These are phyloP conservation scores for Pestalotiopsis sp. DNA, from an alignment of 2,329 filamentous ascomycete genomes.

Conservation along the genomic window DNA sequence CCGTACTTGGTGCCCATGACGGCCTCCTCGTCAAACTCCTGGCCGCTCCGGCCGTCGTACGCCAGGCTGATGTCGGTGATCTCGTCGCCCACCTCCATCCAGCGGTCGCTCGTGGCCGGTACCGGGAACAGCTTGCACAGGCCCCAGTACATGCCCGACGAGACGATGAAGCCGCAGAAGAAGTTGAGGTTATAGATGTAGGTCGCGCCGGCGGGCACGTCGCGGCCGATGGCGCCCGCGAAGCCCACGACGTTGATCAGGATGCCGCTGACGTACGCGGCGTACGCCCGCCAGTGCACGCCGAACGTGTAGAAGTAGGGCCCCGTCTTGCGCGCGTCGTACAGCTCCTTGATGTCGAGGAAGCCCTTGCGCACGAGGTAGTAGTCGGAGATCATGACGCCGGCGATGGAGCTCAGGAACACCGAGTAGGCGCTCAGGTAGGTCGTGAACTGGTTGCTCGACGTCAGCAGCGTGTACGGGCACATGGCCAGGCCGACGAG, in stretches of 20 bases:
- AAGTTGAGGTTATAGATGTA: slow-evolving; percentile 94
- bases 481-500: slow-evolving; percentile 81
- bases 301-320: slow-evolving; percentile 78
- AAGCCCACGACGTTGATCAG: slow-evolving; percentile 92
- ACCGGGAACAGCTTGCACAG: slow-evolving; percentile 73
- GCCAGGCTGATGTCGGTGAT: slow-evolving; percentile 56
- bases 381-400: slow-evolving; percentile 89
- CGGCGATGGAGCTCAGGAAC: slow-evolving; percentile 90
- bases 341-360: slow-evolving; percentile 76
- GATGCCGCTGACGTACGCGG: slow-evolving; percentile 81
- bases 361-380: slow-evolving; percentile 84
- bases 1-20: slow-evolving; percentile 24
- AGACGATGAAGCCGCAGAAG: slow-evolving; percentile 80
- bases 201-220: slow-evolving; percentile 75
- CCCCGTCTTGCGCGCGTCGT: slow-evolving; percentile 66
- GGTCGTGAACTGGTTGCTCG: slow-evolving; percentile 82
- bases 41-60: slow-evolving; percentile 42
- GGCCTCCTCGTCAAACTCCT: slow-evolving; percentile 41
- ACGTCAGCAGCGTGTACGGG: slow-evolving; percentile 77
- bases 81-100: slow-evolving; percentile 51
- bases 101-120: slow-evolving; percentile 72
- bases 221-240: slow-evolving; percentile 72
- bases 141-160: slow-evolving; percentile 66
- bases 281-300: slow-evolving; percentile 82
- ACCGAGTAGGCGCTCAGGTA: slow-evolving; percentile 92